A percentile compares a stretch with the other conserved stretches of the same genome.
Evolutionary conservation across 345 rosid genomes (phyloP).

Genomic region (Melaleuca alternifolia): DNA sequence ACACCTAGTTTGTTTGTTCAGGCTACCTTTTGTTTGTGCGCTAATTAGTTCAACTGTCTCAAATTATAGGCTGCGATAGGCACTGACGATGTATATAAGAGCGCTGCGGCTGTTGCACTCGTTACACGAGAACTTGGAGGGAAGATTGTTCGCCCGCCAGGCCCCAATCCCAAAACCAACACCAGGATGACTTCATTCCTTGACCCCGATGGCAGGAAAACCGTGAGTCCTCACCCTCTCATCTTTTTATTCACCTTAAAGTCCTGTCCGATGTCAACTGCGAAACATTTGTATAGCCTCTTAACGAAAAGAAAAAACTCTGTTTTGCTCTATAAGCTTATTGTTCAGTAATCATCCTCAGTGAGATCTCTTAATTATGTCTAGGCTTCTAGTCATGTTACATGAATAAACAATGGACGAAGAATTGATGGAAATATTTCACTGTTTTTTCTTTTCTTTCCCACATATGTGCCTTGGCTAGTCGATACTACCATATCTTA

Average conservation of each 20-base stretch:
- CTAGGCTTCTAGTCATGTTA: neutral
- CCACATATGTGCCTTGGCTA: neutral
- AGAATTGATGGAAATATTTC: neutral
- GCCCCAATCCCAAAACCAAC: constrained; percentile 21
- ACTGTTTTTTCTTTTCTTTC: neutral
- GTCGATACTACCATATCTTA: neutral
- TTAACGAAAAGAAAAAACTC: neutral
- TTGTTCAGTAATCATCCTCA: neutral
- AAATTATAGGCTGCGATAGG: constrained; percentile 17
- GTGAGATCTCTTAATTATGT: neutral
- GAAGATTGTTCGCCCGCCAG: constrained; percentile 27
- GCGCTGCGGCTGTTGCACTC: constrained; percentile 23
- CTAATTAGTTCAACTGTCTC: neutral
- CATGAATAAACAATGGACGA: neutral
- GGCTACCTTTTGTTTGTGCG: neutral
- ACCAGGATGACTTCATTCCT: constrained; percentile 28
- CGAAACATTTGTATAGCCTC: neutral
- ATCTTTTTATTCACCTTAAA: neutral
- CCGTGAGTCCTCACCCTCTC: constrained; percentile 7
- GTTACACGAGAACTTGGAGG: constrained; percentile 34
- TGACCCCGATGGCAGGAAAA: constrained; percentile 39
- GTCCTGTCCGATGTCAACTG: neutral
- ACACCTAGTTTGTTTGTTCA: neutral
- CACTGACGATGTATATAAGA: constrained; percentile 34
- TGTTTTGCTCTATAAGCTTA: neutral